phyloP scores from a whole-genome alignment of 1,284 basidiomycete genomes.

The Sutorius eximius region DNA sequence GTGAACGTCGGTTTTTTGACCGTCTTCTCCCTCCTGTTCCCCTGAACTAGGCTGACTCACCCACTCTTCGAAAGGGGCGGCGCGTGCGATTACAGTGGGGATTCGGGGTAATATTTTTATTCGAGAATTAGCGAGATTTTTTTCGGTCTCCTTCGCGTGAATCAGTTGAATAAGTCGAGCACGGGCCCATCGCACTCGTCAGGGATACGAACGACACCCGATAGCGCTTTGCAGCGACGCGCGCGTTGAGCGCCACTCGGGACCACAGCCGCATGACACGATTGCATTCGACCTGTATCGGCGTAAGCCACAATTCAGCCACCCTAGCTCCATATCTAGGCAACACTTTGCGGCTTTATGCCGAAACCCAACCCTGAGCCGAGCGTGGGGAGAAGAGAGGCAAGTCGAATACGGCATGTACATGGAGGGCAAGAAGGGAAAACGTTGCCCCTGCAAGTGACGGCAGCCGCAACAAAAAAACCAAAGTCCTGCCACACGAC shows the following conservation, averaged over 20 bases:
- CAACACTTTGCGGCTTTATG: slow-evolving; percentile 20
- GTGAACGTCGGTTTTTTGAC: slow-evolving; percentile 2
- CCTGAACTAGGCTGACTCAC: background rate
- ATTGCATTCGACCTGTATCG: background rate
- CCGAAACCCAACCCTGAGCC: slow-evolving; percentile 9
- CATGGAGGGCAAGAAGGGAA: slow-evolving; percentile 8
- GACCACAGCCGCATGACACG: no score
- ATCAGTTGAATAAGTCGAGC: background rate
- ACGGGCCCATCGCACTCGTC: background rate
- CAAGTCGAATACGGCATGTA: slow-evolving; percentile 16
- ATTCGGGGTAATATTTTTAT: background rate
- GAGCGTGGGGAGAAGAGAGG: slow-evolving; percentile 9
- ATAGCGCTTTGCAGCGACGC: background rate
- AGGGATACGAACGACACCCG: background rate
- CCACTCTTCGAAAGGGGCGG: background rate
- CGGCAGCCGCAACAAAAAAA: slow-evolving; percentile 20
- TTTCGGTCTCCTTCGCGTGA: background rate
- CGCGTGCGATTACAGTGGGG: background rate
- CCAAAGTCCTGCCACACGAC: slow-evolving; percentile 15
- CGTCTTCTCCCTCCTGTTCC: background rate
- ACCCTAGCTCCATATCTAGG: slow-evolving; percentile 14
- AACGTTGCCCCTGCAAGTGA: slow-evolving; percentile 9
- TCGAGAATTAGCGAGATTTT: slow-evolving; percentile 6
- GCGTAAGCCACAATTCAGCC: background rate
- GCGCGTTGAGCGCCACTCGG: slow-evolving; percentile 1